phyloP scores from a whole-genome alignment of 305 asterid genomes.

The Ajuga reptans region DNA sequence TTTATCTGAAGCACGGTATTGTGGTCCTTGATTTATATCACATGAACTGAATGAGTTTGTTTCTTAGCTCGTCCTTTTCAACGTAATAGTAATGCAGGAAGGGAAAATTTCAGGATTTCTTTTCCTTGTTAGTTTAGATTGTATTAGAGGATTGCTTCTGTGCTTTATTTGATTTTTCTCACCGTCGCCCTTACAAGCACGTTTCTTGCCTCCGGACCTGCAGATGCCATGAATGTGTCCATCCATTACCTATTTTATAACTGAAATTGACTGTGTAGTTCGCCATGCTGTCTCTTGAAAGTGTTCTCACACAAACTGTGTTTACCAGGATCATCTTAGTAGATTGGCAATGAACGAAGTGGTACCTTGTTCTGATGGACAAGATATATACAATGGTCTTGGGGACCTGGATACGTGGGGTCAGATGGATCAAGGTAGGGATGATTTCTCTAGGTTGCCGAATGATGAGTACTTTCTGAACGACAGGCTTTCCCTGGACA shows the following conservation, averaged over 20 bases:
- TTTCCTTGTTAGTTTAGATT: background rate
- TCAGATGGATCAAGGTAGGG: slow-evolving; percentile 17
- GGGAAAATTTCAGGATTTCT: too few species aligned
- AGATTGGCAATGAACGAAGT: slow-evolving; percentile 6
- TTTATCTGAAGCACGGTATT: too few species aligned
- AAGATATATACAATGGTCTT: slow-evolving; percentile 38
- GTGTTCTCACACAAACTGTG: slow-evolving; percentile 5
- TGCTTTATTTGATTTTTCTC: background rate
- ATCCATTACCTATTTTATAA: background rate
- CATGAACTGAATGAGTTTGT: too few species aligned
- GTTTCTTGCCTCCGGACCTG: background rate
- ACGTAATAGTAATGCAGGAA: too few species aligned
- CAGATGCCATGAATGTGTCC: background rate
- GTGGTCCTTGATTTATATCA: too few species aligned
- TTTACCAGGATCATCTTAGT: slow-evolving; percentile 24
- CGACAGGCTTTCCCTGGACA: slow-evolving; percentile 19
- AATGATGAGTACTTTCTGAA: slow-evolving; percentile 16
- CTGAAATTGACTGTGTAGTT: background rate
- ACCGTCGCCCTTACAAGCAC: background rate
- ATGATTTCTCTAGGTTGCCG: slow-evolving; percentile 21
- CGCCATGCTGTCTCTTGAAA: background rate
- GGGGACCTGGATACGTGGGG: slow-evolving; percentile 30
- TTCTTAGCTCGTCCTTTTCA: background rate
- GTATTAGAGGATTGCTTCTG: background rate
- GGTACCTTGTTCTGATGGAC: slow-evolving; percentile 24